phyloP scores from a whole-genome alignment of 208 protist species.

The Crithidia bombi region DNA sequence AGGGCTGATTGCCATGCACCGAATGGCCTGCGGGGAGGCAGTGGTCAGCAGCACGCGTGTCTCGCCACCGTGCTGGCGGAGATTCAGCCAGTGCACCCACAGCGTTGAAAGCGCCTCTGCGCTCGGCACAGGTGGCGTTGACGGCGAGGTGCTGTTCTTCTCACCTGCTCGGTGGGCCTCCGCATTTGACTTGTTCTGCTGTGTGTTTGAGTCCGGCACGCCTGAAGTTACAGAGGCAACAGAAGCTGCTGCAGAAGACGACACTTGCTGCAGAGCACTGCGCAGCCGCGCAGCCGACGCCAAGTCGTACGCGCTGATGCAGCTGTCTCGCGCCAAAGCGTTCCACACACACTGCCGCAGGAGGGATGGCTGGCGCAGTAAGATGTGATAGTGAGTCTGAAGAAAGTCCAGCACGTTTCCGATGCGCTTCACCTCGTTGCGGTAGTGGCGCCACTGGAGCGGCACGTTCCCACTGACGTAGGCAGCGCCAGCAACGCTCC shows the following conservation, averaged over 20 bases:
- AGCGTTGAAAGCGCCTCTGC: slow-evolving; percentile 5
- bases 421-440: slow-evolving; percentile 30
- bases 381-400: slow-evolving; percentile 60
- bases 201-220: no score
- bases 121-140: not conserved
- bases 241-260: not conserved
- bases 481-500: not conserved
- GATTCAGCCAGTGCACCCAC: slow-evolving; percentile 80
- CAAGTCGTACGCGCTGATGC: slow-evolving; percentile 47
- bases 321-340: slow-evolving; percentile 23
- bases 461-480: not conserved
- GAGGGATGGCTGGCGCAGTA: slow-evolving; percentile 55
- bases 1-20: slow-evolving; percentile 53
- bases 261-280: not conserved
- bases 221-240: no score
- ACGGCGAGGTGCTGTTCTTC: not conserved
- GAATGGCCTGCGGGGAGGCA: slow-evolving; percentile 47
- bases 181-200: no score
- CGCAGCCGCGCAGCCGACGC: slow-evolving; percentile 20
- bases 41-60: slow-evolving; percentile 39
- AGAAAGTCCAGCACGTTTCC: slow-evolving; percentile 57
- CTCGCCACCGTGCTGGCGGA: slow-evolving; percentile 59
- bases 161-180: no score
- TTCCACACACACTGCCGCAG: slow-evolving; percentile 78
- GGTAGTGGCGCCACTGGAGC: slow-evolving; percentile 32